A percentile compares a stretch with the other conserved stretches of the same genome.
These are phyloP conservation scores for Benincasa hispida DNA, from an alignment of 306 rosid species.

Conservation along the genomic window DNA sequence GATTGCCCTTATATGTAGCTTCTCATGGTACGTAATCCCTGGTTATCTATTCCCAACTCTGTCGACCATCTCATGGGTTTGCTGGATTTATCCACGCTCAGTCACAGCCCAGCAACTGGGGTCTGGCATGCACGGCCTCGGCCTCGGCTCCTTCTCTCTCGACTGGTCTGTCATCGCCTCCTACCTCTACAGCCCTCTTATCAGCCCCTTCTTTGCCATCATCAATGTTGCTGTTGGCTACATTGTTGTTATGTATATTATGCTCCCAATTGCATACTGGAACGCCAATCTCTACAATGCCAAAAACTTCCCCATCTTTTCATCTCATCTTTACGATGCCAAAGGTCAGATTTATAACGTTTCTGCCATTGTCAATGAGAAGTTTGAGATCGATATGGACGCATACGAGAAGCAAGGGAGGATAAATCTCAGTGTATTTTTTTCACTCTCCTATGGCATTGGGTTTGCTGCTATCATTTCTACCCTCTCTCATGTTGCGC, in stretches of 20 bases:
- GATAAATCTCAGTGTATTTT: conserved; percentile 35
- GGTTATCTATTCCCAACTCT: conserved; percentile 40
- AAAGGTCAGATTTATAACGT: conserved; percentile 35
- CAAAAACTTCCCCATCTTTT: conserved; percentile 45
- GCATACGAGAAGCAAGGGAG: conserved; percentile 33
- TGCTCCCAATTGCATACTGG: conserved; percentile 48
- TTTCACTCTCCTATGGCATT: conserved; percentile 37
- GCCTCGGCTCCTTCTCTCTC: conserved; percentile 40
- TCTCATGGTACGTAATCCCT: conserved; percentile 48
- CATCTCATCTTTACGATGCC: conserved; percentile 23
- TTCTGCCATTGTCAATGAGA: conserved; percentile 30
- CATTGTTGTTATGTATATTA: conserved; percentile 20
- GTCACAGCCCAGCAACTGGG: conserved; percentile 57
- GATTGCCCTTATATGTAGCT: conserved; percentile 47
- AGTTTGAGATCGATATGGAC: conserved; percentile 40
- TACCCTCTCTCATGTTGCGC: conserved; percentile 47
- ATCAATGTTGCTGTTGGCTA: conserved; percentile 43
- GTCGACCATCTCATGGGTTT: conserved; percentile 45
- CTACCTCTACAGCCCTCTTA: conserved; percentile 40
- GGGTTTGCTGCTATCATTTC: conserved; percentile 56
- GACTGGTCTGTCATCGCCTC: conserved; percentile 52
- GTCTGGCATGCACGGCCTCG: conserved; percentile 45
- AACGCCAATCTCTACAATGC: conserved; percentile 36
- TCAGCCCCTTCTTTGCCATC: conserved; percentile 44
- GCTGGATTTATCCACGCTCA: conserved; percentile 39